Base-by-base conservation (phyloP, 106 monocot genomes). In the Apostasia ramifera region DNA sequence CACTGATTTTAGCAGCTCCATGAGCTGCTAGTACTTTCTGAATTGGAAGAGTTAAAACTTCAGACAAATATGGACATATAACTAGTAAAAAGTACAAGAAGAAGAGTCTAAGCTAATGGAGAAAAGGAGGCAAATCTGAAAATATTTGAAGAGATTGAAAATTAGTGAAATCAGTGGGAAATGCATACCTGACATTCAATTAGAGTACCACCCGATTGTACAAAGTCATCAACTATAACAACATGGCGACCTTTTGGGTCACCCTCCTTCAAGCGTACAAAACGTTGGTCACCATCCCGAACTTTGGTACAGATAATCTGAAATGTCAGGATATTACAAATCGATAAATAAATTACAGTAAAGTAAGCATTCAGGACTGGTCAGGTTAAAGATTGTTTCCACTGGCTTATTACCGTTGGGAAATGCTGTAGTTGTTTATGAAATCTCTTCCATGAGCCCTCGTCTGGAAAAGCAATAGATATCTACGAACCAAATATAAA, bases 401-500 rank as follows among this genome's bases (percentile, higher is more conserved):
- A 56, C 11, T n/a, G 49, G 57, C 49, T 67, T 10, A 59, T 72
- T 89, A 92, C 92, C 81, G 82, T 67, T 43, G 92, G 92, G 53
- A 89, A 92, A 81, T 92, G 92, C 81, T 92, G 92, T 51, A 97
- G 86, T 79, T 85, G 92, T 68, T 86, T 89, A 75, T 97, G 86
- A 58, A 97, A 97, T 73, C 95, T 67, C 47, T 97, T 97, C 92
- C 92, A 97, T 65, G 95, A 77, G 67, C 95, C 95, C 62, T 97
- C 95, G 74, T 95, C 95, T 42, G 95, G 95, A 82, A 97, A 97
- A 72, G 95, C 95, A 75, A 97, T 92, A 47, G 92, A 84, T 82
- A 97, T 97, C 95, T 97, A 86, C 59, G 49, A 26, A 41, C 49
- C 45, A 47, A 55, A 11, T 26, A 47, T 15, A 5, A 41, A 40